Base-by-base conservation (phyloP, 225 moss, liverwort and hornwort species). In the Sphagnum contortum region DNA sequence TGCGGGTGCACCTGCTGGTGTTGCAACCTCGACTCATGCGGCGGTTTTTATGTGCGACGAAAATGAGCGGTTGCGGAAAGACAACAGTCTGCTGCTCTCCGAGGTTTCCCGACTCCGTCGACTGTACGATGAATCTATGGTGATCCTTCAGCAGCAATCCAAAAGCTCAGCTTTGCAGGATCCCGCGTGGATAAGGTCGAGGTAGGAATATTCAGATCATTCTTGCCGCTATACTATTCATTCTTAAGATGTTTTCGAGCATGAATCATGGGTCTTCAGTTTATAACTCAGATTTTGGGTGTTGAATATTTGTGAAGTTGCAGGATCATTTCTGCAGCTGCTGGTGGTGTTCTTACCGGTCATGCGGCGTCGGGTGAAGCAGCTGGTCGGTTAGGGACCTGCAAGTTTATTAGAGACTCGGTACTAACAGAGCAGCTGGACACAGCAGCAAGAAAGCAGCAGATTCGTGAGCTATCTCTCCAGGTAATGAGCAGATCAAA, bases 121-220 rank as follows among this genome's bases (percentile, higher is more conserved):
- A 10, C 49, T 90, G 13, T 87, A 90, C 54, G 90, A 90, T 50
- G 90, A 90, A 71, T 82, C 87, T 54, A 82, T 87, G 4, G 73
- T 89, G 50, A 83, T 89, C 62, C 86, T 89, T 0, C 89, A 89
- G 60, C 86, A 89, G 55, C 86, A 86, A 78, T 80, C 83, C 60
- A 82, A 89, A 57, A 77, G 83, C 50, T 78, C 29, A 29, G 29
- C 86, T 12, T 76, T 85, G 45, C 80, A 85, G 71, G 82, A 88
- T 64, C 66, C 76, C 64, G 77, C 82, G 50, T 64, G 76, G 61
- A 79, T 68, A 64, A 79, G 77, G 82, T 82, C 52, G 0, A 52
- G 6, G 52, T 9, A 5, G 52, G 52, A 9, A 52, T 6, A 52
- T 52, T 6, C 52, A 52, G 6, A 9, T 52, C 52, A 52, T 9